Conservation (phyloP, 1,139 yeast species). For the Pichiaceae sp. region DNA sequence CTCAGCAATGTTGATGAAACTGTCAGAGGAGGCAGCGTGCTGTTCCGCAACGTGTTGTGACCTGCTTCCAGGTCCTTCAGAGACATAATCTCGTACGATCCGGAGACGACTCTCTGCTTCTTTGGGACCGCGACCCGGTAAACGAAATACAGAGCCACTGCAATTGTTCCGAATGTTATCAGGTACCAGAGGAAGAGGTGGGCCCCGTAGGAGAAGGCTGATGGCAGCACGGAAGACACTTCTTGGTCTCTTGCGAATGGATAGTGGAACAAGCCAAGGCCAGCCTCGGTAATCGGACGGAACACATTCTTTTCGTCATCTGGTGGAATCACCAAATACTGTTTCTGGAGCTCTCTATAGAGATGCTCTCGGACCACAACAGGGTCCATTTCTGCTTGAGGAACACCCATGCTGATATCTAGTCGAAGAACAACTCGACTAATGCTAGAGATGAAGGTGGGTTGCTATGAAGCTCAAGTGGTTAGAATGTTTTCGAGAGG, state of each 20-base stretch:
- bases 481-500: too few species aligned
- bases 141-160: not conserved
- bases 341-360: conserved; percentile 16
- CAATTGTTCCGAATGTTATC: not conserved
- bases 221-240: not conserved
- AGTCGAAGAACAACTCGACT: too few species aligned
- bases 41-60: not conserved
- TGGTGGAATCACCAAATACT: conserved; percentile 17
- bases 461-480: too few species aligned
- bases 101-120: not conserved
- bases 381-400: conserved; percentile 19
- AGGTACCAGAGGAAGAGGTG: not conserved
- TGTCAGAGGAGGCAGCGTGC: conserved; percentile 1
- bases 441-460: too few species aligned
- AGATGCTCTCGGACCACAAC: conserved; percentile 22
- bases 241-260: conserved; percentile 9
- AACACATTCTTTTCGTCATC: conserved; percentile 14
- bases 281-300: conserved; percentile 17
- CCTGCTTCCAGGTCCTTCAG: not conserved
- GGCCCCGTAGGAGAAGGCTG: not conserved
- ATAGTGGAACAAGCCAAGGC: conserved; percentile 20
- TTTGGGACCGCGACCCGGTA: not conserved
- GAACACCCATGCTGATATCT: conserved; percentile 17
- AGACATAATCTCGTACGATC: not conserved
- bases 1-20: not conserved